A percentile compares a stretch with the other conserved stretches of the same genome.
phyloP scores from a whole-genome alignment of 768 basidiomycete species.

The Termitomyces sp. region DNA sequence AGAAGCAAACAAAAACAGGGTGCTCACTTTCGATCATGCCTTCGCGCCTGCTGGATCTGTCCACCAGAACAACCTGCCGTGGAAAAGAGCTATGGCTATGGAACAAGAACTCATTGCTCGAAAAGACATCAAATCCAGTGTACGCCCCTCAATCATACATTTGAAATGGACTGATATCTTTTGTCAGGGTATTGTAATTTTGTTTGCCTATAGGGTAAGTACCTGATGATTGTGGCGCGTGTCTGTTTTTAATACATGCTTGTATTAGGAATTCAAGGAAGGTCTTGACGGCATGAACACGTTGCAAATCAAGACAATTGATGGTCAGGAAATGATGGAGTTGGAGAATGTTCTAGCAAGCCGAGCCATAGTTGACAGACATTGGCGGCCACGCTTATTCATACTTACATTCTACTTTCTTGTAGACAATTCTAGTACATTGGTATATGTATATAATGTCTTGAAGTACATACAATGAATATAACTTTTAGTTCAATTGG shows the following conservation, averaged over 20 bases:
- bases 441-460: no score
- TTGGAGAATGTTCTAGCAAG: no score
- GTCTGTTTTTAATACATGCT: background rate
- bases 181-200: conserved; percentile 29
- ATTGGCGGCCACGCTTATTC: no score
- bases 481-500: no score
- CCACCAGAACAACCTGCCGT: conserved; percentile 18
- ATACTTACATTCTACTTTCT: no score
- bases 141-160: conserved; percentile 4
- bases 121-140: conserved; percentile 17
- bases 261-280: background rate
- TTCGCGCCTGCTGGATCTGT: background rate
- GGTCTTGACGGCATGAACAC: background rate
- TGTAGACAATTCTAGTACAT: no score
- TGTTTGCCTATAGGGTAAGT: conserved; percentile 27
- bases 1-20: conserved; percentile 2
- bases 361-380: no score
- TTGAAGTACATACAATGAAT: no score
- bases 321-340: background rate
- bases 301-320: background rate
- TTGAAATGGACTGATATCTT: background rate
- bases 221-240: background rate
- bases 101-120: conserved; percentile 14
- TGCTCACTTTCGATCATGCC: background rate
- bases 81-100: conserved; percentile 24